A percentile compares a stretch with the other conserved stretches of the same genome.
Conservation (phyloP, 1,284 basidiomycete species). For the Tilletia indica region DNA sequence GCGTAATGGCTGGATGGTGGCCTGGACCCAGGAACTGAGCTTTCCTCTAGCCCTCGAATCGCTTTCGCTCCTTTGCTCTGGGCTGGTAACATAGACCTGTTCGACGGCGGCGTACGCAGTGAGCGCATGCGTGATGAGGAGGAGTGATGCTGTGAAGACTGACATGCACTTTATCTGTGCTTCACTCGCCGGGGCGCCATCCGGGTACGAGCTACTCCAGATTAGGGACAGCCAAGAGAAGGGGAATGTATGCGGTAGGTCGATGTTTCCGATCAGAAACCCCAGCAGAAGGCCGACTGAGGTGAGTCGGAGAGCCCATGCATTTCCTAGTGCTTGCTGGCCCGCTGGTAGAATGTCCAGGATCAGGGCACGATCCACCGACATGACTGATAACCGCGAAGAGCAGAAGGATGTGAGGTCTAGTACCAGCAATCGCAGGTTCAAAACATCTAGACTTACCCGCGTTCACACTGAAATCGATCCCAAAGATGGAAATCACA, state of each 20-base stretch:
- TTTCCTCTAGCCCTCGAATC: not conserved
- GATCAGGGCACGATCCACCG: slow-evolving; percentile 72
- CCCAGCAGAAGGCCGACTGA: slow-evolving; percentile 46
- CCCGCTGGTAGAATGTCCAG: slow-evolving; percentile 66
- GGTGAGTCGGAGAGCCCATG: slow-evolving; percentile 86
- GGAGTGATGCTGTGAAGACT: slow-evolving; percentile 31
- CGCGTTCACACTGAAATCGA: slow-evolving; percentile 91
- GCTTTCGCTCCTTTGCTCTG: not conserved
- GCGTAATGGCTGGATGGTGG: not conserved
- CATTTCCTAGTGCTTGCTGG: slow-evolving; percentile 81
- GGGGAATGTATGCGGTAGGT: slow-evolving; percentile 34
- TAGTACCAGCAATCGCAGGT: not conserved
- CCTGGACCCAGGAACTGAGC: not conserved
- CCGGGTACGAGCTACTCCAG: slow-evolving; percentile 5
- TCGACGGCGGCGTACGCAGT: slow-evolving; percentile 35
- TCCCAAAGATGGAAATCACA: slow-evolving; percentile 77
- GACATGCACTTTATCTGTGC: slow-evolving; percentile 36
- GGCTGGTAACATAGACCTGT: slow-evolving; percentile 26
- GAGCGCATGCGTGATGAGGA: slow-evolving; percentile 37
- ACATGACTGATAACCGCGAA: not conserved
- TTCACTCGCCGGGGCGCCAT: slow-evolving; percentile 13
- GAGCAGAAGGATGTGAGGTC: not conserved
- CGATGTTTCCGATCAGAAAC: slow-evolving; percentile 47
- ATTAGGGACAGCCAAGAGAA: slow-evolving; percentile 26
- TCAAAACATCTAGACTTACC: not conserved